phyloP scores from a whole-genome alignment of 805 yeast genomes.

The Wickerhamiella domercqiae region DNA sequence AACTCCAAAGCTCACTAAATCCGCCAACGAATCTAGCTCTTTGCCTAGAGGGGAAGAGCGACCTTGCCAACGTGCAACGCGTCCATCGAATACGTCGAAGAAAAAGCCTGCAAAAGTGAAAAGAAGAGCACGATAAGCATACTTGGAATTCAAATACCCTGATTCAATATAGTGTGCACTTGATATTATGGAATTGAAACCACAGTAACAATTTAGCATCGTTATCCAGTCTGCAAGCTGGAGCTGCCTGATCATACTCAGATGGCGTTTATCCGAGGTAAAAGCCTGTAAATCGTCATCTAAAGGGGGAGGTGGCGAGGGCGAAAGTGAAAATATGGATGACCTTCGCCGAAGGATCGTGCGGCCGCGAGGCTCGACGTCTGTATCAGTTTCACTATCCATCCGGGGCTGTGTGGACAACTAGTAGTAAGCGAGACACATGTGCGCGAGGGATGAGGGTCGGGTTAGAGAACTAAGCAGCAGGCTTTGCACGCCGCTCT shows the following conservation, averaged over 20 bases:
- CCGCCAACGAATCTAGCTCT: conserved; percentile 93
- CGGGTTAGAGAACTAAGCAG: too few relatives aligned
- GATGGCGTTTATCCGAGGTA: conserved; percentile 70
- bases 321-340: conserved; percentile 24
- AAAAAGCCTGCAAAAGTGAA: conserved; percentile 83
- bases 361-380: conserved; percentile 12
- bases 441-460: too few relatives aligned
- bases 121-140: conserved; percentile 69
- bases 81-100: conserved; percentile 92
- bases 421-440: too few relatives aligned
- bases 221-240: conserved; percentile 97
- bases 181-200: conserved; percentile 78
- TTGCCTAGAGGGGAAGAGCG: conserved; percentile 92
- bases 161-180: conserved; percentile 70
- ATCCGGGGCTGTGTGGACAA: too few relatives aligned
- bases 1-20: conserved; percentile 84
- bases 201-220: conserved; percentile 82
- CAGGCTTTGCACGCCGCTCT: too few relatives aligned
- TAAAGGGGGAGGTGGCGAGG: conserved; percentile 25
- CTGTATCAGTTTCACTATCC: too few relatives aligned
- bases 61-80: conserved; percentile 88
- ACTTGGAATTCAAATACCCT: conserved; percentile 41
- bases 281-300: conserved; percentile 50
- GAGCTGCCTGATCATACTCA: conserved; percentile 54
- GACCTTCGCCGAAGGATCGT: conserved; percentile 19